Conservation (phyloP, 129 eudicot genomes). For the Silybum marianum region DNA sequence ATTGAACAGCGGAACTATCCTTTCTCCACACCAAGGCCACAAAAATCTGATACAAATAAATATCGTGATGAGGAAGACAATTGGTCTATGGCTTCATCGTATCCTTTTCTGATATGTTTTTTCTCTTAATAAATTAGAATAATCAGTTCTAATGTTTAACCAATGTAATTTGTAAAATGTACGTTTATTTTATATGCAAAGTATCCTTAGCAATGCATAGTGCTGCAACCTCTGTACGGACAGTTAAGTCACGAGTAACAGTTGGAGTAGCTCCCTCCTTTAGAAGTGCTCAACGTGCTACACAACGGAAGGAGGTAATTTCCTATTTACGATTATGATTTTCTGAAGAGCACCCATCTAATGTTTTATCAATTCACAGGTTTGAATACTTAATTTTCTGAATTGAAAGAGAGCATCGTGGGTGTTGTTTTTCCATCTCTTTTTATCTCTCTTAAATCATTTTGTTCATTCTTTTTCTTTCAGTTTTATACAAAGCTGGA, state of each 20-base stretch:
- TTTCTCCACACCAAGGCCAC: conserved; percentile 45
- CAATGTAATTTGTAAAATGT: conserved; percentile 13
- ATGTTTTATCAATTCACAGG: background rate
- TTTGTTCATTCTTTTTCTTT: conserved; percentile 1
- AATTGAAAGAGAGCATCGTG: conserved; percentile 8
- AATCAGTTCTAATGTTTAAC: background rate
- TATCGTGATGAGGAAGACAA: conserved; percentile 79
- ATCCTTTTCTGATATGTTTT: conserved; percentile 51
- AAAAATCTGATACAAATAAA: conserved; percentile 33
- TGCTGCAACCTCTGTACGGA: conserved; percentile 72
- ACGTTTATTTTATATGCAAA: conserved; percentile 1
- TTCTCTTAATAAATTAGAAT: background rate
- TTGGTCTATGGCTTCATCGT: conserved; percentile 96
- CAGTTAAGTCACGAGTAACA: conserved; percentile 60
- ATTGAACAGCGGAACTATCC: conserved; percentile 50
- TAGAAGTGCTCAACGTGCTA: conserved; percentile 55
- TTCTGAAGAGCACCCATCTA: background rate
- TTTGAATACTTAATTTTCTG: background rate
- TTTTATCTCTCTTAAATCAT: background rate
- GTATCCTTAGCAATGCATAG: conserved; percentile 62
- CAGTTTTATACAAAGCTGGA: conserved; percentile 84
- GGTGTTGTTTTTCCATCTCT: background rate
- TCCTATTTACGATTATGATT: background rate
- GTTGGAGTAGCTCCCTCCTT: conserved; percentile 91
- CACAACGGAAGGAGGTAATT: conserved; percentile 82